These are phyloP conservation scores for Rasamsonia emersonii DNA, from an alignment of 2,329 filamentous ascomycete species.

Conservation along the genomic window DNA sequence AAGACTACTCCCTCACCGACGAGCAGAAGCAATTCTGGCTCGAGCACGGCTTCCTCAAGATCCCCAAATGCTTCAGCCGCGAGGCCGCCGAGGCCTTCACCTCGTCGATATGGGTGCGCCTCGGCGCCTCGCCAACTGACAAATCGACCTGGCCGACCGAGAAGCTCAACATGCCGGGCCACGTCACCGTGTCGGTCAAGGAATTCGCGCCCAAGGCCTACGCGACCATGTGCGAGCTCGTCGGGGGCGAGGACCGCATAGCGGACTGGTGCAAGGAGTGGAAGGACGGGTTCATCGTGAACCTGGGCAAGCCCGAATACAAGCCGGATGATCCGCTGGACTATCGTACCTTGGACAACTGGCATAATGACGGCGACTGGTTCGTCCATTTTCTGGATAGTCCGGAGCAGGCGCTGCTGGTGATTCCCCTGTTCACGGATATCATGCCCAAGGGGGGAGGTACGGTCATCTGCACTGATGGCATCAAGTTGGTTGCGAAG, in stretches of 20 bases:
- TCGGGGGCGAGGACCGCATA: slow-evolving; percentile 53
- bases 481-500: slow-evolving; percentile 48
- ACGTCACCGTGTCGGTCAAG: slow-evolving; percentile 45
- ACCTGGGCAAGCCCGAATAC: slow-evolving; percentile 50
- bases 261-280: slow-evolving; percentile 42
- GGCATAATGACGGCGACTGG: slow-evolving; percentile 65
- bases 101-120: slow-evolving; percentile 50
- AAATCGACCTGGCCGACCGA: slow-evolving; percentile 54
- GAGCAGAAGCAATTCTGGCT: slow-evolving; percentile 48
- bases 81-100: slow-evolving; percentile 41
- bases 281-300: slow-evolving; percentile 61
- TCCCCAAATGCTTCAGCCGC: slow-evolving; percentile 43
- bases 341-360: slow-evolving; percentile 47
- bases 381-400: slow-evolving; percentile 65
- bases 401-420: slow-evolving; percentile 58
- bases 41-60: slow-evolving; percentile 46
- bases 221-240: slow-evolving; percentile 56
- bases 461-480: slow-evolving; percentile 55
- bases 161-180: slow-evolving; percentile 55
- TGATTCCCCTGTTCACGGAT: slow-evolving; percentile 60
- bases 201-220: slow-evolving; percentile 57
- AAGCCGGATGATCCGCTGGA: slow-evolving; percentile 43
- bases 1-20: no score
- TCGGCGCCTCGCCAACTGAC: slow-evolving; percentile 56
- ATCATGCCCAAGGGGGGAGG: slow-evolving; percentile 53